Percentiles rank a stretch among this genome's conserved stretches.
Evolutionary conservation across 2,329 filamentous ascomycete species (phyloP).

Genomic region (Aspergillus novoparasiticus): DNA sequence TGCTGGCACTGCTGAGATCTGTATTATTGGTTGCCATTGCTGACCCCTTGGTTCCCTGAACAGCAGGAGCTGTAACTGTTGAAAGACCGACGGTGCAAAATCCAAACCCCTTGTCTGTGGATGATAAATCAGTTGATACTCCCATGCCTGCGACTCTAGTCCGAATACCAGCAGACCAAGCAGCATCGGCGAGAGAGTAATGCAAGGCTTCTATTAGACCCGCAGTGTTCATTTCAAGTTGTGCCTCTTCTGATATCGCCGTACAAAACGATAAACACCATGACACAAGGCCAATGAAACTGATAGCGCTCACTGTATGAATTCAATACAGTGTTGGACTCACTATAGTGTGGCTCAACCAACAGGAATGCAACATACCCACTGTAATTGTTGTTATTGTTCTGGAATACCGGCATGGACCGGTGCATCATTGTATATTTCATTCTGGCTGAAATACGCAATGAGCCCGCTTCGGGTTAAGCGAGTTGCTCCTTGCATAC

Average conservation of each 20-base stretch:
- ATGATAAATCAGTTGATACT: constrained; percentile 73
- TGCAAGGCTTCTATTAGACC: background rate
- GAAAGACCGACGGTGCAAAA: constrained; percentile 19
- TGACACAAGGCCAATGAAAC: background rate
- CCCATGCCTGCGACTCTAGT: constrained; percentile 46
- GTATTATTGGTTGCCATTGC: constrained; percentile 10
- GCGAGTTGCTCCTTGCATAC: background rate
- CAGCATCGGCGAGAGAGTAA: background rate
- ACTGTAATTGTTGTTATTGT: background rate
- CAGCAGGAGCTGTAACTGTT: constrained; percentile 32
- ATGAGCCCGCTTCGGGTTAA: background rate
- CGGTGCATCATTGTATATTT: background rate
- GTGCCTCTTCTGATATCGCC: background rate
- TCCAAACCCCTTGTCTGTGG: constrained; percentile 13
- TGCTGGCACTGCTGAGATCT: background rate
- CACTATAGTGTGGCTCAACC: background rate
- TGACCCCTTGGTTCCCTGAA: constrained; percentile 5
- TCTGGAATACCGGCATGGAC: background rate
- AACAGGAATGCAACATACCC: background rate
- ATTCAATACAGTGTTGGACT: background rate
- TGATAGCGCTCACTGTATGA: background rate
- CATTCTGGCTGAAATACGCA: background rate
- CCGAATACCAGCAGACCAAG: constrained; percentile 40
- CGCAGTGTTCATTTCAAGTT: background rate
- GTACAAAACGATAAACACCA: background rate